Evolutionary conservation across 371 early-diverging fungal genomes (phyloP).

Genomic region (Rhizopus delemar): DNA sequence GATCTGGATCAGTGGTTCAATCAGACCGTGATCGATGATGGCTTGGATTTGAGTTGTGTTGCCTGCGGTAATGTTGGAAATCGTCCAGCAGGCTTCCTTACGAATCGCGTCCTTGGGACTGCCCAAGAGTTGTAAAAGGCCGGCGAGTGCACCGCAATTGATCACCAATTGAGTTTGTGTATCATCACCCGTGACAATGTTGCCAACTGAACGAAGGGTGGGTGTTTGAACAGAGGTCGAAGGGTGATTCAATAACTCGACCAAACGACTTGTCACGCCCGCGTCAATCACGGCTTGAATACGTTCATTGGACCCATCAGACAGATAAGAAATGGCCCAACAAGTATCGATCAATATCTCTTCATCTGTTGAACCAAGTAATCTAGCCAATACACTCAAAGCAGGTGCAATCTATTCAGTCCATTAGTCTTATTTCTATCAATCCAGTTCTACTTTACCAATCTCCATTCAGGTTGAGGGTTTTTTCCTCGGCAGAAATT

Average conservation of each 20-base stretch:
- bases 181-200: conserved; percentile 99
- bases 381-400: conserved; percentile 85
- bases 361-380: conserved; percentile 88
- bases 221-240: conserved; percentile 93
- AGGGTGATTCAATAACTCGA: conserved; percentile 89
- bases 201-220: conserved; percentile 97
- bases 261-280: conserved; percentile 92
- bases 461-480: conserved; percentile 91
- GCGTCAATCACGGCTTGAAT: conserved; percentile 96
- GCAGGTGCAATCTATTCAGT: conserved; percentile 55
- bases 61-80: conserved; percentile 99
- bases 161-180: conserved; percentile 96
- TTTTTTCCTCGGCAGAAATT: conserved; percentile 99
- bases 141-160: conserved; percentile 85
- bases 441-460: conserved; percentile 42
- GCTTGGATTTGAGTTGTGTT: conserved; percentile 92
- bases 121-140: conserved; percentile 79
- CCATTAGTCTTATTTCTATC: background rate
- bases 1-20: conserved; percentile 90
- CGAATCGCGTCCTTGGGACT: conserved; percentile 92
- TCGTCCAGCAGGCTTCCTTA: conserved; percentile 99
- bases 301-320: conserved; percentile 93
- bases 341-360: conserved; percentile 98
- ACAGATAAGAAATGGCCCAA: conserved; percentile 99
- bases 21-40: conserved; percentile 93